A percentile compares a stretch with the other conserved stretches of the same genome.
Conservation (phyloP, 2,329 filamentous ascomycete species). For the Ampelomyces quisqualis region DNA sequence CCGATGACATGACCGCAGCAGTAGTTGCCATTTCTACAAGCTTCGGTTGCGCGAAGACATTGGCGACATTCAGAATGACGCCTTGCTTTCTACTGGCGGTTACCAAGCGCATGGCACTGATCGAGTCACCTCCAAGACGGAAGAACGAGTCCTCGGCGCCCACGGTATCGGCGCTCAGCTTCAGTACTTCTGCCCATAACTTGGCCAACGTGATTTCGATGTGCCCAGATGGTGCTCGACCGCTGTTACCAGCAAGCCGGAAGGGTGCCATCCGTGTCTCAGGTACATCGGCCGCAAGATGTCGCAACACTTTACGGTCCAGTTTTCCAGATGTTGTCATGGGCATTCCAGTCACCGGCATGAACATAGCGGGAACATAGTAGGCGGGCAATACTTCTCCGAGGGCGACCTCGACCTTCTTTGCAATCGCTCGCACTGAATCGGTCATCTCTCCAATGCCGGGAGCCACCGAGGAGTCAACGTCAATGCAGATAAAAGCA, state of each 20-base stretch:
- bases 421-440: slow-evolving; percentile 18
- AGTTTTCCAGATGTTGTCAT: slow-evolving; percentile 48
- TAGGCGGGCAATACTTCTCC: slow-evolving; percentile 42
- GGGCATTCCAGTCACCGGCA: slow-evolving; percentile 46
- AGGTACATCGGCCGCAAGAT: slow-evolving; percentile 38
- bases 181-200: slow-evolving; percentile 46
- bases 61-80: slow-evolving; percentile 46
- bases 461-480: slow-evolving; percentile 7
- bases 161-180: slow-evolving; percentile 42
- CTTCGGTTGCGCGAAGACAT: slow-evolving; percentile 49
- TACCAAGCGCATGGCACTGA: slow-evolving; percentile 51
- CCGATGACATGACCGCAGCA: slow-evolving; percentile 21
- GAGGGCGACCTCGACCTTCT: slow-evolving; percentile 29
- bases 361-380: slow-evolving; percentile 49
- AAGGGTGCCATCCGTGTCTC: slow-evolving; percentile 27
- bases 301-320: slow-evolving; percentile 44
- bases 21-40: slow-evolving; percentile 47
- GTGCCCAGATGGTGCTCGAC: slow-evolving; percentile 27
- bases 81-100: slow-evolving; percentile 44
- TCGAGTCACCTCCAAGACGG: slow-evolving; percentile 50
- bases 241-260: slow-evolving; percentile 34
- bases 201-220: slow-evolving; percentile 25
- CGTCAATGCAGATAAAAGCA: slow-evolving; percentile 30
- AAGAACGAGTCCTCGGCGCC: slow-evolving; percentile 51
- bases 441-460: slow-evolving; percentile 26